phyloP scores from a whole-genome alignment of 768 basidiomycete species.

The Lentinula boryana region DNA sequence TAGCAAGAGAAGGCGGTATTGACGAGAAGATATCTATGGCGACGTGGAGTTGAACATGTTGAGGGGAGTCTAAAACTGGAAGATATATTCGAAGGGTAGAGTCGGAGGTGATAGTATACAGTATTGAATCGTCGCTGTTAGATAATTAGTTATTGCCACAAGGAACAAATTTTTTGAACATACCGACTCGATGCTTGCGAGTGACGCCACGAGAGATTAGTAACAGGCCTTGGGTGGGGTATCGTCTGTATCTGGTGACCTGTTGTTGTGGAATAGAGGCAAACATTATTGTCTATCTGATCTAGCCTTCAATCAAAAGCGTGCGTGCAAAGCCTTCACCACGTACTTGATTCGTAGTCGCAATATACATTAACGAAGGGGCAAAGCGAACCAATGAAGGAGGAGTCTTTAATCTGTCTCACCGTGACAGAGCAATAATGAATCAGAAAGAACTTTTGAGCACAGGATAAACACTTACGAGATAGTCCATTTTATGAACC shows the following conservation, averaged over 20 bases:
- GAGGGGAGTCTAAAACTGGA: constrained; percentile 83
- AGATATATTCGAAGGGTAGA: constrained; percentile 79
- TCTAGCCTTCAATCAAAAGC: constrained; percentile 1
- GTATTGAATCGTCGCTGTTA: constrained; percentile 62
- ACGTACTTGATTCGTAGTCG: constrained; percentile 53
- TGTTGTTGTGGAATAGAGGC: constrained; percentile 68
- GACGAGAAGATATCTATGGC: constrained; percentile 70
- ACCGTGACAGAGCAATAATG: neutral
- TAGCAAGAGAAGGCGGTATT: constrained; percentile 32
- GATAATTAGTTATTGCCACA: neutral
- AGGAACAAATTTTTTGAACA: constrained; percentile 22
- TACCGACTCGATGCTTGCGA: constrained; percentile 62
- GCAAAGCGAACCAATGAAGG: constrained; percentile 56
- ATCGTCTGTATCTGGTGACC: constrained; percentile 64
- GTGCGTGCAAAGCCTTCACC: neutral
- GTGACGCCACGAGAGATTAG: constrained; percentile 67
- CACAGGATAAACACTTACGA: constrained; percentile 32
- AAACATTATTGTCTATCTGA: constrained; percentile 53
- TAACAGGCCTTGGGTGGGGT: constrained; percentile 67
- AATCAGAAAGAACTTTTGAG: neutral
- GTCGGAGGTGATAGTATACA: constrained; percentile 83
- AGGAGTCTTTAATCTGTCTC: constrained; percentile 30
- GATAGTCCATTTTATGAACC: constrained; percentile 74
- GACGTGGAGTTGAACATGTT: constrained; percentile 78
- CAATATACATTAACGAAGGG: constrained; percentile 74